Base-by-base conservation (phyloP, 257 asterid species). In the Plantago elongata region DNA sequence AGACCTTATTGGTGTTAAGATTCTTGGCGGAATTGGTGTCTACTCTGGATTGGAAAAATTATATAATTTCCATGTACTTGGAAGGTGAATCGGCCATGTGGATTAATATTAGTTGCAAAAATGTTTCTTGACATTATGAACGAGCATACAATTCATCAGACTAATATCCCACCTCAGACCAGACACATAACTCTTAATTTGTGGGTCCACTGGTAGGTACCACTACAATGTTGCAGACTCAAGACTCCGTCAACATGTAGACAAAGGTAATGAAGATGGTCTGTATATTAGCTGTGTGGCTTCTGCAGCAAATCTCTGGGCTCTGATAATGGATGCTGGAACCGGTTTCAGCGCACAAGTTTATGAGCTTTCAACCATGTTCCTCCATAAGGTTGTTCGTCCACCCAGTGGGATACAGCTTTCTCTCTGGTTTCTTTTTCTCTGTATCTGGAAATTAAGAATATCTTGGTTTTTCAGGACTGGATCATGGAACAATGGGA, bases 401-500 rank as follows among this genome's bases (percentile, higher is more conserved):
- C 30, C 15, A 45, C 17, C 66, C 54, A 57, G 11, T 9, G 11
- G 37, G 12, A 57, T 58, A 15, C 54, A 52, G 17, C 13, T 69
- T 60, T 22, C 38, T 13, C 2, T 11, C 11, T 30, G n/a, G 49
- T 30, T 54, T 46, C 67, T 13, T 38, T 59, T 27, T 62, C 40
- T 34, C 40, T 42, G 51, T 27, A 11, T 22, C 37, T 45, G 29
- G 51, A 58, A 10, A 9, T 42, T 58, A 40, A 58, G 13, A 17
- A 56, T 56, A 56, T 58, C 13, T 0, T 57, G 51, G 13, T 58
- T 11, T 34, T 65, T 62, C 81, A 91, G 98, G 98, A 91, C 68
- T 88, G 98, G 98, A 91, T 91, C 72, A 88, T 91, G 98, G 98
- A 91, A 78, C 95, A 88, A 57, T 91, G 98, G 98, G 98, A 91